A percentile compares a stretch with the other conserved stretches of the same genome.
Evolutionary conservation across 2,329 filamentous ascomycete genomes (phyloP).

Genomic region (Phyllachora maydis): DNA sequence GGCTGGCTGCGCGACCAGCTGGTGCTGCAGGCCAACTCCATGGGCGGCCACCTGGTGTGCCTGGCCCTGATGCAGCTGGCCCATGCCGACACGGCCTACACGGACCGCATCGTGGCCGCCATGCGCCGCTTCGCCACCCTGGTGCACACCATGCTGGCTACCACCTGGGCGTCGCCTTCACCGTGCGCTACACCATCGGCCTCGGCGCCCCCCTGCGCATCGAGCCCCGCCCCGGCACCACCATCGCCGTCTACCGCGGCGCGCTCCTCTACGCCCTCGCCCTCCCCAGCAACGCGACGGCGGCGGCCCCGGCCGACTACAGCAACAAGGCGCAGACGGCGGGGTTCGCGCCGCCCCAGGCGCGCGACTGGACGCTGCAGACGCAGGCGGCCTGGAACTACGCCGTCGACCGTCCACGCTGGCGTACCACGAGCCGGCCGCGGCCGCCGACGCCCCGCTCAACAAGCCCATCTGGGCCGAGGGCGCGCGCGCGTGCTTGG

Average conservation of each 20-base stretch:
- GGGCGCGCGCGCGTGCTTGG: conserved; percentile 2
- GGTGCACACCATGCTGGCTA: conserved; percentile 5
- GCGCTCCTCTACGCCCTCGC: conserved; percentile 5
- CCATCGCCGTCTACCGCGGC: conserved; percentile 4
- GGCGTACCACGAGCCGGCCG: conserved; percentile 2
- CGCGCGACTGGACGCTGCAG: conserved; percentile 4
- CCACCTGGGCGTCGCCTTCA: conserved; percentile 2
- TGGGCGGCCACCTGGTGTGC: conserved; percentile 8
- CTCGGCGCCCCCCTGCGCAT: conserved; percentile 2
- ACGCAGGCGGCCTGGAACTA: conserved; percentile 4
- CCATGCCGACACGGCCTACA: conserved; percentile 9
- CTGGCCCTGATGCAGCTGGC: conserved; percentile 12
- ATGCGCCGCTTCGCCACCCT: conserved; percentile 6
- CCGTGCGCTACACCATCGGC: conserved; percentile 2
- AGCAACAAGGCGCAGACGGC: conserved; percentile 1
- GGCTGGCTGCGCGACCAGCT: conserved; percentile 1
- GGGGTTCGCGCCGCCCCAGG: conserved; percentile 2
- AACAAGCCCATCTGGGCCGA: conserved; percentile 2
- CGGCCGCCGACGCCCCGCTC: background rate
- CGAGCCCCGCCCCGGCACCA: conserved; percentile 3
- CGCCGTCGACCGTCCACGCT: conserved; percentile 4
- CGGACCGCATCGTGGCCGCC: conserved; percentile 3
- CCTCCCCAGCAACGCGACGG: conserved; percentile 2
- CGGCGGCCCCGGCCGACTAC: conserved; percentile 3
- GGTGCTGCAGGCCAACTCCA: conserved; percentile 1